These are phyloP conservation scores for Corymbia calophylla DNA, from an alignment of 441 rosid species.

Conservation along the genomic window DNA sequence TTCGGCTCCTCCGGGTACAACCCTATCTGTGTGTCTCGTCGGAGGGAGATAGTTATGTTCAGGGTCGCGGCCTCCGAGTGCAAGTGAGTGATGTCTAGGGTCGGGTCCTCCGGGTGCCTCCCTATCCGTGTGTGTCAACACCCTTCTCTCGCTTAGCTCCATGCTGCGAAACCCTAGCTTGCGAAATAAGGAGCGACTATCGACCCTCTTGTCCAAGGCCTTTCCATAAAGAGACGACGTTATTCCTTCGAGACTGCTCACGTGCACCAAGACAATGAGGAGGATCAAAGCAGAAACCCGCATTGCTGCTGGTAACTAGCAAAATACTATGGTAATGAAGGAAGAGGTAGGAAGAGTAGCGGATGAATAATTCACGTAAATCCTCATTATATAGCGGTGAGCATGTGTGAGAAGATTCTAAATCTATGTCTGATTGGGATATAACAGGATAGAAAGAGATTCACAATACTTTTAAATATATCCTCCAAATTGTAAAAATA, in stretches of 20 bases:
- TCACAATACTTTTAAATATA: neutral
- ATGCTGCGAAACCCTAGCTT: slow-evolving; percentile 5
- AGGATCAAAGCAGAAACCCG: slow-evolving; percentile 8
- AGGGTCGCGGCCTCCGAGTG: neutral
- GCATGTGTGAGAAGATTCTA: too few relatives aligned
- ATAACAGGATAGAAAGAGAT: neutral
- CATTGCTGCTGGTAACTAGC: neutral
- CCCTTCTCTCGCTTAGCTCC: slow-evolving; percentile 1
- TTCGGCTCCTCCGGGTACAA: too few relatives aligned
- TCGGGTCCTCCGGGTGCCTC: slow-evolving; percentile 30
- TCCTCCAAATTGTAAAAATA: neutral
- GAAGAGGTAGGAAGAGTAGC: neutral
- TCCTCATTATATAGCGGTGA: too few relatives aligned
- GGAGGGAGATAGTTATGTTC: too few relatives aligned
- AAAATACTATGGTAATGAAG: neutral
- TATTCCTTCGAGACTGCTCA: slow-evolving; percentile 6
- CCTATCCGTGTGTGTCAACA: neutral
- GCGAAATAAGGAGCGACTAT: slow-evolving; percentile 6
- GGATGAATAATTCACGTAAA: too few relatives aligned
- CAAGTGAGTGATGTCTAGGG: slow-evolving; percentile 16
- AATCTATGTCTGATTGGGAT: neutral
- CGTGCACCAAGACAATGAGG: slow-evolving; percentile 9
- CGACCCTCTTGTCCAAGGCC: slow-evolving; percentile 1
- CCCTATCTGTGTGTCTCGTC: too few relatives aligned
- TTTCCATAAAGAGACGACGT: neutral